Evolutionary conservation across 768 basidiomycete genomes (phyloP), one percentile per base, ranked within the genome.

Genomic region (Strobilomyces confusus): DNA sequence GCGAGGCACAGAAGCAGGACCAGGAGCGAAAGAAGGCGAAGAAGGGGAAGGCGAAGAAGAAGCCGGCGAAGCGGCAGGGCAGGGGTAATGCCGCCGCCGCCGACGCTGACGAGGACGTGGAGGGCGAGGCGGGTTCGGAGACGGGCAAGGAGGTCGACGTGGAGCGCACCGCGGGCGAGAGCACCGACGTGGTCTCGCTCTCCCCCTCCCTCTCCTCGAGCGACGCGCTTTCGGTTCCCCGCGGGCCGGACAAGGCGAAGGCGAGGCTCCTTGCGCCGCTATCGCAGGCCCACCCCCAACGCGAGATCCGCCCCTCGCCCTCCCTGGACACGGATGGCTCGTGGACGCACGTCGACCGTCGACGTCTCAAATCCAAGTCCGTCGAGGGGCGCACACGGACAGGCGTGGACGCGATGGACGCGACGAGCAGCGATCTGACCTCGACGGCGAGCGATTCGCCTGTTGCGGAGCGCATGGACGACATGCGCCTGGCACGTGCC

Each of bases 311-410:
- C 5, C 46, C 62, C 3, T 60, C 61, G 5, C 56, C 60, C 19
- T 63, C 65, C 15, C 51, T 68, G 17, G 80, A 80, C 54, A 80
- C 78, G 2, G 83, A 86, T 57, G 74, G 77, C 32, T 82, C 83
- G 5, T 89, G 87, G 87, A 88, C 86, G 20, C 83, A 82, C 51
- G 82, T 89, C n/a, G 79, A 80, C 57, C 71, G 77, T 26, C 73
- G 72, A 49, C 73, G 42, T 22, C 53, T 43, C 36, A 47, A 58
- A 30, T 51, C 60, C 37, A 42, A 38, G 46, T 42, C 63, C n/a
- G 15, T 48, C 33, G 49, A 56, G 29, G 49, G 47, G 26, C 46
- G 20, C 46, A 40, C 48, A 20, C 56, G 36, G 42, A 55, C 48
- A 50, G 56, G 45, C 3, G 56, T 48, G 19, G 67, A 67, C 22